Evolutionary conservation across 208 protist genomes (phyloP).

Genomic region (Angomonas deanei): DNA sequence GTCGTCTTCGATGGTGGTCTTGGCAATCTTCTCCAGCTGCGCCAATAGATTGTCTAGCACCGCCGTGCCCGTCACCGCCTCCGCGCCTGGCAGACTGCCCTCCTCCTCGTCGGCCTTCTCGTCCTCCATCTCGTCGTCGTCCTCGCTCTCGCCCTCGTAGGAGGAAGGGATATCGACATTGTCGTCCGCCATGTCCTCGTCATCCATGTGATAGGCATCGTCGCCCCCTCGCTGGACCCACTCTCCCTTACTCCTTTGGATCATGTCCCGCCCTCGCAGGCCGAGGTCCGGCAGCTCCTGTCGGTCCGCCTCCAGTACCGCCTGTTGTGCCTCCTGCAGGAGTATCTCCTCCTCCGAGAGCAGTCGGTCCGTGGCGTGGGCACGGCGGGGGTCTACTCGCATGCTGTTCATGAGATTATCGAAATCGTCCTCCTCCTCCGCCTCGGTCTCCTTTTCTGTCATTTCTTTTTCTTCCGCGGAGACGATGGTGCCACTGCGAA

Average conservation of each 20-base stretch:
- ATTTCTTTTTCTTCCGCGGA: conserved; percentile 9
- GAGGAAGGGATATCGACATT: conserved; percentile 51
- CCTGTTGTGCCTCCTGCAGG: conserved; percentile 24
- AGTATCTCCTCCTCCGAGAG: conserved; percentile 58
- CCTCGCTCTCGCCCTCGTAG: conserved; percentile 29
- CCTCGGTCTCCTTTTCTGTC: neutral
- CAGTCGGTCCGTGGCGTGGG: conserved; percentile 54
- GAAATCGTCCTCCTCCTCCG: conserved; percentile 45
- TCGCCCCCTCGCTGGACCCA: conserved; percentile 74
- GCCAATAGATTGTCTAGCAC: conserved; percentile 33
- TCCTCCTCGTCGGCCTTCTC: neutral
- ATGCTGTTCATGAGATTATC: conserved; percentile 64
- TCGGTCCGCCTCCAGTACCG: conserved; percentile 49
- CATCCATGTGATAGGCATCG: conserved; percentile 62
- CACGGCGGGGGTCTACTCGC: conserved; percentile 49
- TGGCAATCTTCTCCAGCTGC: conserved; percentile 33
- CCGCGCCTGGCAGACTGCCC: neutral
- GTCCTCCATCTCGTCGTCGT: conserved; percentile 9
- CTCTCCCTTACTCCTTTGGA: conserved; percentile 60
- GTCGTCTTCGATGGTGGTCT: conserved; percentile 8
- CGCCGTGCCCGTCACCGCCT: conserved; percentile 15
- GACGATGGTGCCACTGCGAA: conserved; percentile 11
- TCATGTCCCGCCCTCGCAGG: conserved; percentile 25
- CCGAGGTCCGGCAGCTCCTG: conserved; percentile 35
- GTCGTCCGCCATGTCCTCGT: conserved; percentile 19